Evolutionary conservation across 768 basidiomycete genomes (phyloP), one percentile per base, ranked within the genome.

Genomic region (Mycena rebaudengoi): DNA sequence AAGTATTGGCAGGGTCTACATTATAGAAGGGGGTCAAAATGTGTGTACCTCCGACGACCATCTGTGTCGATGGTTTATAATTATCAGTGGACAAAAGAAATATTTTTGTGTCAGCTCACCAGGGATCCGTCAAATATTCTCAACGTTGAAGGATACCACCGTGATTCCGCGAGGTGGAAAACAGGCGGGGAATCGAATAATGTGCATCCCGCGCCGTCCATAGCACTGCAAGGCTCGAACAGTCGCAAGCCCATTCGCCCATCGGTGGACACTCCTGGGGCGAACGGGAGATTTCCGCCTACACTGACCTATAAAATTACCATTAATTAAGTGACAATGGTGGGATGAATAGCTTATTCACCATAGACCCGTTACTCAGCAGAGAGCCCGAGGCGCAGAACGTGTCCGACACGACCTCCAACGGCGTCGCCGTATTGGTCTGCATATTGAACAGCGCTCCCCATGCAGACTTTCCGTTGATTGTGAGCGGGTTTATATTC

Each of bases 401-500:
- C 11, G 35, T 10, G 18, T 37, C 44, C 20, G 26, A 8, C 44
- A 13, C 26, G 10, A 46, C 11, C 13, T 46, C 20, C 44, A 46
- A 46, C 44, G 44, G 20, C 12, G 59, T 51, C 13, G 62, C 60
- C 10, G 66, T 56, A 58, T 59, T 70, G 10, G 66, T 70, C 40
- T 71, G 53, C 21, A 73, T 50, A 39, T 73, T 58, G 60, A 62
- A 73, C 21, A 73, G 64, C 7, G 67, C 71, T 21, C 69, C 70
- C 71, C 71, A 73, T 2, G 71, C 69, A 1, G 70, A 64, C 39
- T 73, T 66, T 16, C 53, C 49, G 62, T 72, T 68, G 58, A 69
- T 66, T 10, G 35, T 37, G 51, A 63, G 54, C 11, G 71, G 62
- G 7, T 65, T 62, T 33, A 71, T 68, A 41, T 71, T 56, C 18